A percentile compares a stretch with the other conserved stretches of the same genome.
Conservation (phyloP, 2,329 filamentous ascomycete genomes). For the Penicillium oxalicum region DNA sequence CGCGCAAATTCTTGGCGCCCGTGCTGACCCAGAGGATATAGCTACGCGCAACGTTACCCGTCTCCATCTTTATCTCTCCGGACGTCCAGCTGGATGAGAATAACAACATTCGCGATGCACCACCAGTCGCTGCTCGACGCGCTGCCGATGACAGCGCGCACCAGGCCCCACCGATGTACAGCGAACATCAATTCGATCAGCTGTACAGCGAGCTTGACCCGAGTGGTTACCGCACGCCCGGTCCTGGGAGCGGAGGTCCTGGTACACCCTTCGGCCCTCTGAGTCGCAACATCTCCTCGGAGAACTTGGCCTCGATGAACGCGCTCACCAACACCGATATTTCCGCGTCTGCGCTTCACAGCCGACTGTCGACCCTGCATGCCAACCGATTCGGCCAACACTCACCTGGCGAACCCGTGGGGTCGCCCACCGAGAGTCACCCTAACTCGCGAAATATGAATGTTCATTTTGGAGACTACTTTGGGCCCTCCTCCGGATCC, state of each 20-base stretch:
- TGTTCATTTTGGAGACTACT: constrained; percentile 28
- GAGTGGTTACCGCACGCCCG: constrained; percentile 73
- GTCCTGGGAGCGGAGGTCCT: constrained; percentile 59
- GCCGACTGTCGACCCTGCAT: constrained; percentile 55
- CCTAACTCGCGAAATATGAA: constrained; percentile 23
- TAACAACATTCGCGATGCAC: constrained; percentile 66
- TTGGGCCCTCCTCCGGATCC: constrained; percentile 26
- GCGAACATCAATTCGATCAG: constrained; percentile 81
- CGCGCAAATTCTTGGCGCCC: neutral
- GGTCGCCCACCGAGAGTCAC: constrained; percentile 16
- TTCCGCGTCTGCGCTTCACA: constrained; percentile 62
- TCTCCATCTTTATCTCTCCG: constrained; percentile 92
- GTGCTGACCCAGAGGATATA: constrained; percentile 29
- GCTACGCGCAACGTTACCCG: constrained; percentile 81
- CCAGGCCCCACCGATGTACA: constrained; percentile 86
- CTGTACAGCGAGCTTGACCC: constrained; percentile 83
- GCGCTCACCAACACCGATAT: constrained; percentile 49
- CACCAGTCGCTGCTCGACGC: constrained; percentile 45
- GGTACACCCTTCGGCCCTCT: constrained; percentile 71
- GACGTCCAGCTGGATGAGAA: constrained; percentile 84
- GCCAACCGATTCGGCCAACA: constrained; percentile 23
- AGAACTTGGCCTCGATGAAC: constrained; percentile 65
- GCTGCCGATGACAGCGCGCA: constrained; percentile 52
- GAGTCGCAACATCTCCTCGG: constrained; percentile 67
- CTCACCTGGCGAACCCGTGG: constrained; percentile 18